Base-by-base conservation (phyloP, 495 filamentous ascomycete genomes). In the Aspergillus coremiiformis region DNA sequence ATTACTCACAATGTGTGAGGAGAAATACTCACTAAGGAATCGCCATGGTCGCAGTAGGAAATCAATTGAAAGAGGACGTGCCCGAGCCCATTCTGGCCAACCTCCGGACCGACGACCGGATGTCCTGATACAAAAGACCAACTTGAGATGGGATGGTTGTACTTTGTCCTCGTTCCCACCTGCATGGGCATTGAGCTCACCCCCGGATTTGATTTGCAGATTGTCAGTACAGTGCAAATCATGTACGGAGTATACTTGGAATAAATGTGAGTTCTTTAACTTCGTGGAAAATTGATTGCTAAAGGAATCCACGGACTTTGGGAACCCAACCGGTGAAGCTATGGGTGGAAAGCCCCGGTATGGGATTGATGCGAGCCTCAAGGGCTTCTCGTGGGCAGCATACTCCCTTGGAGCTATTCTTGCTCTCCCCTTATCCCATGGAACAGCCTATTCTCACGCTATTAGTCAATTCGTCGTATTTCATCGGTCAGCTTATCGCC, bases 171-270 rank as follows among this genome's bases (percentile, higher is more conserved):
- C 50, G 79, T 84, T 56, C 80, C 82, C n/a, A 78, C 81, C 9
- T 76, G 78, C 56, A 84, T 86, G 66, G 84, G 84, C 10, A 80
- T 84, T 42, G 84, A 85, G 66, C 81, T 84, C 69, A 87, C 83
- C 1, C 84, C 82, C 21, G 84, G 84, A 0, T 87, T 86, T 60
- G 83, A 87, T 63, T 82, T 79, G 7, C 81, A 84, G 54, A 80
- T 87, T 61, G 84, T 87, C 67, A 87, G 86, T 53, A 78, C 79
- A 2, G 74, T 86, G 3, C 82, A 87, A 64, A 77, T 81, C 26
- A 76, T 84, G 15, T 64, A n/a, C n/a, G n/a, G n/a, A n/a, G n/a
- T n/a, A 70, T 7, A 66, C 69, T 5, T 86, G 79, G 81, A 73
- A 76, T 44, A 54, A 62, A 8, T 85, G 81, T 82, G 54, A 30